phyloP scores from a whole-genome alignment of 345 rosid genomes.

The Mallotus nudiflorus region DNA sequence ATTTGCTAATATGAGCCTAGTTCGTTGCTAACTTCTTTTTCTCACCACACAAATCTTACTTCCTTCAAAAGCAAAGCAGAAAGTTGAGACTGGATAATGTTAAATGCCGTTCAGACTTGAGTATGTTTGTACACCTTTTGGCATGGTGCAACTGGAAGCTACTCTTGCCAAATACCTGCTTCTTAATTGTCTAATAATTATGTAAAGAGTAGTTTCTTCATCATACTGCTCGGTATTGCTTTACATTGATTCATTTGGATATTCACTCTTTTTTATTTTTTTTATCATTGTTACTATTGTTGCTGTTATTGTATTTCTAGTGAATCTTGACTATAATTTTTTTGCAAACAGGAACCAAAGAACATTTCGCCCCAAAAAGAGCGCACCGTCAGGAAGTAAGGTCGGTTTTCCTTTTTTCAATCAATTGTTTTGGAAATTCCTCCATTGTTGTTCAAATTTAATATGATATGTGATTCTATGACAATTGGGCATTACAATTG shows the following conservation, averaged over 20 bases:
- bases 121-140: background rate
- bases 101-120: too few relatives aligned
- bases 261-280: too few relatives aligned
- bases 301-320: slow-evolving; percentile 14
- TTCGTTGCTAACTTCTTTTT: background rate
- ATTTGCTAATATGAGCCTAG: background rate
- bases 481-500: background rate
- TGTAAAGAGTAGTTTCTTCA: background rate
- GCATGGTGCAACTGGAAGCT: background rate
- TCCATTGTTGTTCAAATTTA: background rate
- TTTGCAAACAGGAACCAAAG: slow-evolving; percentile 74
- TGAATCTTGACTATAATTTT: slow-evolving; percentile 11
- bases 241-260: too few relatives aligned
- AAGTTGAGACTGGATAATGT: background rate
- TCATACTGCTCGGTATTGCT: background rate
- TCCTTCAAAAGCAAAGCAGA: background rate
- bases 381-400: slow-evolving; percentile 99
- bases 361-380: slow-evolving; percentile 97
- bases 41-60: background rate
- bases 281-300: background rate
- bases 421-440: background rate
- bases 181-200: slow-evolving; percentile 8
- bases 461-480: background rate
- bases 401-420: slow-evolving; percentile 41
- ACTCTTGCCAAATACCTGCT: too few relatives aligned